A percentile compares a stretch with the other conserved stretches of the same genome.
These are phyloP conservation scores for Trichoderma sp. DNA, from an alignment of 2,329 filamentous ascomycete species.

Conservation along the genomic window DNA sequence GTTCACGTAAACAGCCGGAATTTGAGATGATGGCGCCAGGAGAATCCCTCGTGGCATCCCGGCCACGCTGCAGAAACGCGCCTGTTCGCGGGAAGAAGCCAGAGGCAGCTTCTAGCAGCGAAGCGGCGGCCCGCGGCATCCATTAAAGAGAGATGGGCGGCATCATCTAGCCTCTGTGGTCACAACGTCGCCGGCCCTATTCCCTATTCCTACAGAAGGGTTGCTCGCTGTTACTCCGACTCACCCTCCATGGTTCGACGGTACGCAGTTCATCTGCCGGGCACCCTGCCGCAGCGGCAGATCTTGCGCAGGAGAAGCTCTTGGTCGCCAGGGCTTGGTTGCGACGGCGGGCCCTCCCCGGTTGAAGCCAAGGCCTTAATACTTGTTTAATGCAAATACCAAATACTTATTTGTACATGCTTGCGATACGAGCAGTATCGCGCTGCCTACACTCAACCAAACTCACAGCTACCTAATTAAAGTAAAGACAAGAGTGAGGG, in stretches of 20 bases:
- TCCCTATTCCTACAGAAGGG: conserved; percentile 19
- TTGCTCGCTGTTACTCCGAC: not conserved
- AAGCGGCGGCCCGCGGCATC: conserved; percentile 27
- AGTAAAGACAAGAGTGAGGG: not conserved
- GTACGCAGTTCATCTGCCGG: conserved; percentile 28
- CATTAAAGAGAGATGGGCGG: conserved; percentile 17
- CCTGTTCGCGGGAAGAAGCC: conserved; percentile 20
- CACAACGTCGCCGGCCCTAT: conserved; percentile 25
- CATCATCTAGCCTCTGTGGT: conserved; percentile 22
- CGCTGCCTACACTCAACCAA: not conserved
- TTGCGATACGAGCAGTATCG: not conserved
- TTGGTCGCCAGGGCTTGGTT: not conserved
- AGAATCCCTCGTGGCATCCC: conserved; percentile 30
- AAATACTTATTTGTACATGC: not conserved
- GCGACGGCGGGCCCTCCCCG: not conserved
- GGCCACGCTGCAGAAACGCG: conserved; percentile 19
- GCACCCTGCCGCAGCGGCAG: conserved; percentile 23
- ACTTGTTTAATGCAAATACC: not conserved
- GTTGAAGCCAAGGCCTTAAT: not conserved
- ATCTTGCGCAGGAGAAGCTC: conserved; percentile 15
- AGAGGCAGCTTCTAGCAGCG: conserved; percentile 17
- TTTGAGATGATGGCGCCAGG: conserved; percentile 18
- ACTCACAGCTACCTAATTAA: not conserved
- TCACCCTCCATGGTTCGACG: conserved; percentile 7
- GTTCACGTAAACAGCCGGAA: conserved; percentile 25